phyloP scores from a whole-genome alignment of 257 asterid genomes.

The Gynochthodes officinalis region DNA sequence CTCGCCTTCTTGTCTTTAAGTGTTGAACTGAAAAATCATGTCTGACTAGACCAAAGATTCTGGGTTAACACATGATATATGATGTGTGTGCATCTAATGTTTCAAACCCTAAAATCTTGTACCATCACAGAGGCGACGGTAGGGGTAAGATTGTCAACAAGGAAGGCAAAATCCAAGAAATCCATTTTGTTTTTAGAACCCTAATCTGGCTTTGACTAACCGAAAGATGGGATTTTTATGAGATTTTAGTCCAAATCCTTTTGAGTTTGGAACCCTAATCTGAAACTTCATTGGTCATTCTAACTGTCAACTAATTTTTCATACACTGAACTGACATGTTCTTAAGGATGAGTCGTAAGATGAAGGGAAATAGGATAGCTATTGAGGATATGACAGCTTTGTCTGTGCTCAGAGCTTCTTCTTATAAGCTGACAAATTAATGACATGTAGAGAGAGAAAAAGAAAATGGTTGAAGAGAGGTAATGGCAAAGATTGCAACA shows the following conservation, averaged over 20 bases:
- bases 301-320: conserved; percentile 23
- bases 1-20: conserved; percentile 32
- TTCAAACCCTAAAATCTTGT: conserved; percentile 23
- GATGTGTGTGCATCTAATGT: conserved; percentile 15
- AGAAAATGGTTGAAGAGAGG: neutral
- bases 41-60: conserved; percentile 66
- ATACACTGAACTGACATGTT: conserved; percentile 34
- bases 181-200: conserved; percentile 20
- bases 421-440: conserved; percentile 40
- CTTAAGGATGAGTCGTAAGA: conserved; percentile 45
- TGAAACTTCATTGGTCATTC: conserved; percentile 35
- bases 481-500: conserved; percentile 21
- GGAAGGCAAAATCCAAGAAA: conserved; percentile 6
- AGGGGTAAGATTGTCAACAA: conserved; percentile 36
- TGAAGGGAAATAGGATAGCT: conserved; percentile 20
- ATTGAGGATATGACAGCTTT: conserved; percentile 51
- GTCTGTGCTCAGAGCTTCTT: conserved; percentile 25
- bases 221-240: conserved; percentile 25
- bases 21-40: conserved; percentile 36
- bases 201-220: conserved; percentile 20
- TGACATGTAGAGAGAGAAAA: conserved; percentile 39
- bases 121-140: conserved; percentile 1
- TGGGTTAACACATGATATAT: conserved; percentile 19
- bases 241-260: conserved; percentile 20
- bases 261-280: conserved; percentile 50